phyloP scores from a whole-genome alignment of 2,329 filamentous ascomycete genomes.

The Aureobasidium melanogenum region DNA sequence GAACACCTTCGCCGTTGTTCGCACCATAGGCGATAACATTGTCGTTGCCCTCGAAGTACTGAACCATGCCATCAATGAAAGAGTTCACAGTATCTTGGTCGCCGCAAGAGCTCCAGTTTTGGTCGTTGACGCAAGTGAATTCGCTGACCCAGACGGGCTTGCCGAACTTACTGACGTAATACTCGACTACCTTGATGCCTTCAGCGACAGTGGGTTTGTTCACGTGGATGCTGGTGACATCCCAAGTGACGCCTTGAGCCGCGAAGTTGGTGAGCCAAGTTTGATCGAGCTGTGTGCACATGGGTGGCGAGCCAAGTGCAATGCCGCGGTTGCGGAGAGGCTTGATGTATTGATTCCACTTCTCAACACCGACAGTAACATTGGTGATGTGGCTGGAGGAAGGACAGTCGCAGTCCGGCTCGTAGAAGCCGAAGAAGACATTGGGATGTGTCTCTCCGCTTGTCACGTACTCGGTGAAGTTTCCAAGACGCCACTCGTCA shows the following conservation, averaged over 20 bases:
- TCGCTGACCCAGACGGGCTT: slow-evolving; percentile 22
- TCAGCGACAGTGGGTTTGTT: slow-evolving; percentile 21
- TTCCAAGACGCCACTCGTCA: slow-evolving; percentile 14
- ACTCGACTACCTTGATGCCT: slow-evolving; percentile 20
- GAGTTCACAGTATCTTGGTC: slow-evolving; percentile 18
- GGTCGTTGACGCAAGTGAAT: slow-evolving; percentile 21
- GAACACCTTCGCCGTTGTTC: slow-evolving; percentile 20
- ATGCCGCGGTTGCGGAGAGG: slow-evolving; percentile 20
- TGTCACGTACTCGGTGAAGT: slow-evolving; percentile 17
- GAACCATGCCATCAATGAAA: slow-evolving; percentile 19
- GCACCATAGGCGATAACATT: slow-evolving; percentile 21
- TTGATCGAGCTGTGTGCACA: slow-evolving; percentile 23
- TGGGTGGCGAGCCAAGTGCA: slow-evolving; percentile 21
- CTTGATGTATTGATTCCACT: slow-evolving; percentile 20
- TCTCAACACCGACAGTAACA: slow-evolving; percentile 14
- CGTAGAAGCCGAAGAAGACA: slow-evolving; percentile 26
- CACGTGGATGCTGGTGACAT: slow-evolving; percentile 23
- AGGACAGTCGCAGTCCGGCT: slow-evolving; percentile 22
- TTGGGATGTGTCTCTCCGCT: slow-evolving; percentile 15
- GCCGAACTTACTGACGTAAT: slow-evolving; percentile 20
- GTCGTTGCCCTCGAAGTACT: slow-evolving; percentile 19
- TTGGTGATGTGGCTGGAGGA: slow-evolving; percentile 19
- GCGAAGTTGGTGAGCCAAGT: slow-evolving; percentile 21
- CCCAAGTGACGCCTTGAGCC: slow-evolving; percentile 16
- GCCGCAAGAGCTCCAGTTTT: slow-evolving; percentile 18